Conservation (phyloP, 2,329 filamentous ascomycete species). For the Fusarium nurragi region DNA sequence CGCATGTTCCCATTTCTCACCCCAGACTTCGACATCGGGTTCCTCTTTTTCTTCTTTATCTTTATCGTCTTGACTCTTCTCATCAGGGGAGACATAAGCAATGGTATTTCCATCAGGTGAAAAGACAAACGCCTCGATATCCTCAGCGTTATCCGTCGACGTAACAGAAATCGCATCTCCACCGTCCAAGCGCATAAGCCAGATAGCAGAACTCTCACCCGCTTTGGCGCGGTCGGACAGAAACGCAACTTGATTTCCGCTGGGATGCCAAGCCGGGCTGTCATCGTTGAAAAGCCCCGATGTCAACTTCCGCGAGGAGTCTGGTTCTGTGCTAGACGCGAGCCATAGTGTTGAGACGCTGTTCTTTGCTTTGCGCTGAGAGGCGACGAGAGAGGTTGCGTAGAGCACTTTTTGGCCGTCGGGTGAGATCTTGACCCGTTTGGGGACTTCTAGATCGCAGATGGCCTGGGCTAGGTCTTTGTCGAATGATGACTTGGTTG, state of each 20-base stretch:
- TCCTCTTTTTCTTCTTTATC: conserved; percentile 44
- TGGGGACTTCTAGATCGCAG: conserved; percentile 26
- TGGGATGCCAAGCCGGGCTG: conserved; percentile 12
- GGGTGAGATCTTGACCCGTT: conserved; percentile 13
- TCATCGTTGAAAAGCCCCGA: conserved; percentile 7
- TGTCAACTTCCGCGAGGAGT: conserved; percentile 13
- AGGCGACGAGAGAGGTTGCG: neutral
- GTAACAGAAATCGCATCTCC: conserved; percentile 31
- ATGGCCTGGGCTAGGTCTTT: conserved; percentile 17
- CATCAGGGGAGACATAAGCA: conserved; percentile 30
- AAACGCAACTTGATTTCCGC: conserved; percentile 6
- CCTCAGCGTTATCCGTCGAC: conserved; percentile 16
- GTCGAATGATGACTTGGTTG: neutral
- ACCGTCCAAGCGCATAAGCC: conserved; percentile 28
- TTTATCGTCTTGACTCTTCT: conserved; percentile 11
- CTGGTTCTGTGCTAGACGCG: conserved; percentile 14
- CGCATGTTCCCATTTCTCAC: conserved; percentile 47
- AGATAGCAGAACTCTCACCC: conserved; percentile 44
- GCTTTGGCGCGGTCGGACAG: conserved; percentile 39
- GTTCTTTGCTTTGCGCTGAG: conserved; percentile 19
- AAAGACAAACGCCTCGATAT: conserved; percentile 19
- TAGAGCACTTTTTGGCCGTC: conserved; percentile 11
- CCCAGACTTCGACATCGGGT: conserved; percentile 50
- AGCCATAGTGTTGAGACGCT: conserved; percentile 29
- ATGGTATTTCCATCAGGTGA: conserved; percentile 20